Evolutionary conservation across 331 rosid genomes (phyloP).

Genomic region (Telfairia occidentalis): DNA sequence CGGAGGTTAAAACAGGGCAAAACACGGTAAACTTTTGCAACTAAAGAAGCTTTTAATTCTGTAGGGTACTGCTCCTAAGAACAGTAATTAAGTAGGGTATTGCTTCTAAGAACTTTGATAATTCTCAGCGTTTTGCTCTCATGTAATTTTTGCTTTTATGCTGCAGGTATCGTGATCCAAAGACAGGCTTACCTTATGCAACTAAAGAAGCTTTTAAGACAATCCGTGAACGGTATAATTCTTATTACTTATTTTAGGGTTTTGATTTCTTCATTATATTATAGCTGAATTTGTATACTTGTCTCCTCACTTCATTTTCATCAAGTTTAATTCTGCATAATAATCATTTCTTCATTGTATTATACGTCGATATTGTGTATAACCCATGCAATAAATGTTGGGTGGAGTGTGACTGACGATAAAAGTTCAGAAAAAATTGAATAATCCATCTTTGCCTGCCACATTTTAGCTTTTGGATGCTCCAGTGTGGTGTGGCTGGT

Average conservation of each 20-base stretch:
- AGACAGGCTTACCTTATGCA: slow-evolving; percentile 80
- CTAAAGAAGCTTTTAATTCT: not conserved
- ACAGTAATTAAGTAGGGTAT: not conserved
- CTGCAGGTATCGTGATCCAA: slow-evolving; percentile 84
- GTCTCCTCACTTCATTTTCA: not conserved
- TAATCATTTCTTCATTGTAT: not conserved
- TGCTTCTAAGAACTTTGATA: not conserved
- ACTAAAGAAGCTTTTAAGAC: slow-evolving; percentile 80
- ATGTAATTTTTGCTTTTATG: slow-evolving; percentile 17
- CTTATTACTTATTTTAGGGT: slow-evolving; percentile 16
- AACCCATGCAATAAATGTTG: not conserved
- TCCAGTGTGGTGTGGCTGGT: not conserved
- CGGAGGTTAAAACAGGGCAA: not conserved
- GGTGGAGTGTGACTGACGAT: not conserved
- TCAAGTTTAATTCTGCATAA: not conserved
- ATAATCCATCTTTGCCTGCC: not conserved
- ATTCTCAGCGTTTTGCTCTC: not conserved
- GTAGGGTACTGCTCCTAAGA: not conserved
- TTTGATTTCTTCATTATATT: not conserved
- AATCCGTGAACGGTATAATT: slow-evolving; percentile 60
- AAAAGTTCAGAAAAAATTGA: not conserved
- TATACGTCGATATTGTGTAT: not conserved
- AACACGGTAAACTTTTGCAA: not conserved
- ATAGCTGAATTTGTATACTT: not conserved
- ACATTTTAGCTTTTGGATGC: not conserved